Percentiles rank a stretch among this genome's conserved stretches.
Evolutionary conservation across 441 rosid genomes (phyloP).

Genomic region (Populus tomentosa): DNA sequence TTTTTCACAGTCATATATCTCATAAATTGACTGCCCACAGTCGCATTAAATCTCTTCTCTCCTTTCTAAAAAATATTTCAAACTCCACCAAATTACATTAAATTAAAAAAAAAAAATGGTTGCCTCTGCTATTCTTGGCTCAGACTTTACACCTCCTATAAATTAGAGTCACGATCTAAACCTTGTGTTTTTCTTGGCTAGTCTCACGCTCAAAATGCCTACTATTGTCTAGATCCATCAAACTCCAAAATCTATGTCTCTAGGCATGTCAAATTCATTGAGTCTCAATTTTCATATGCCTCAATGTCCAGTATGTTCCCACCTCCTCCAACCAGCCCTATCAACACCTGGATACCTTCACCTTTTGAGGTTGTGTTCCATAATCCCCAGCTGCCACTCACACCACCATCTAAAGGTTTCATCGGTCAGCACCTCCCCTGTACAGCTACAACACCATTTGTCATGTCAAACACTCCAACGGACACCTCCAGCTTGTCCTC

Average conservation of each 20-base stretch:
- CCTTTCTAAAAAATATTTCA: neutral
- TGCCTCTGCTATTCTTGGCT: neutral
- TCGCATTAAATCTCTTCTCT: neutral
- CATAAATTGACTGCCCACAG: neutral
- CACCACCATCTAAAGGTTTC: no score
- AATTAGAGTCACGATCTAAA: neutral
- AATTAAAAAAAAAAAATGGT: neutral
- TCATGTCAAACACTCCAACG: no score
- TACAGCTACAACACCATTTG: no score
- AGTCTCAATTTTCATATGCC: no score
- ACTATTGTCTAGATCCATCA: neutral
- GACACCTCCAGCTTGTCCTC: no score
- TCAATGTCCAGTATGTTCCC: no score
- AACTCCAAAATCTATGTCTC: neutral
- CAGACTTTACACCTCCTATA: neutral
- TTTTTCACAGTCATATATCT: neutral
- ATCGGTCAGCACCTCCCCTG: no score
- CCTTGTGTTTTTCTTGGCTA: neutral
- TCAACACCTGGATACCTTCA: neutral
- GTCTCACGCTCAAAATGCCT: neutral
- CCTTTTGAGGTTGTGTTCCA: no score
- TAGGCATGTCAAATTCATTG: neutral
- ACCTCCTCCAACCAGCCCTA: rapidly evolving
- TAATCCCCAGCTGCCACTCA: no score
- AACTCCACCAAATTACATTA: neutral